A percentile compares a stretch with the other conserved stretches of the same genome.
phyloP scores from a whole-genome alignment of 1,284 basidiomycete species.

The Phellopilus nigrolimitatus region DNA sequence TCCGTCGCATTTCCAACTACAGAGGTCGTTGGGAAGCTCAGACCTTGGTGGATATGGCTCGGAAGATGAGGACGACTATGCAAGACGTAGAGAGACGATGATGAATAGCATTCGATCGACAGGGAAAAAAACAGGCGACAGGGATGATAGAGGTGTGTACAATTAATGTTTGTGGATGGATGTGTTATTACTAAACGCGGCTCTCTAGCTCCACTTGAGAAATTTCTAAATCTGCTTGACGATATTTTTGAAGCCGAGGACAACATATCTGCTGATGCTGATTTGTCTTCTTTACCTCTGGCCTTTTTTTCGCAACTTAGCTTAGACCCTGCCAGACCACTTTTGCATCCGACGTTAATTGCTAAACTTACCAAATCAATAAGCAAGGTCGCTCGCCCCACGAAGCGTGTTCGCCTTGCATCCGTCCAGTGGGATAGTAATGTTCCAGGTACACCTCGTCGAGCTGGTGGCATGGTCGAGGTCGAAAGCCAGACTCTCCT shows the following conservation, averaged over 20 bases:
- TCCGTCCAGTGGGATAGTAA: conserved; percentile 36
- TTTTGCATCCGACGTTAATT: conserved; percentile 55
- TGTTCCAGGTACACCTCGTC: conserved; percentile 36
- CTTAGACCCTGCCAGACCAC: conserved; percentile 50
- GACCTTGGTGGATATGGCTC: conserved; percentile 60
- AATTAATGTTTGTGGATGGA: conserved; percentile 2
- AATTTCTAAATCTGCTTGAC: conserved; percentile 67
- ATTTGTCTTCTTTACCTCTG: conserved; percentile 47
- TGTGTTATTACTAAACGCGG: conserved; percentile 13
- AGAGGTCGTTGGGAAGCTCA: conserved; percentile 31
- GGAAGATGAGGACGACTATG: conserved; percentile 41
- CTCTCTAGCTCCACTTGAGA: conserved; percentile 62
- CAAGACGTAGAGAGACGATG: conserved; percentile 25
- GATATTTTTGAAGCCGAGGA: conserved; percentile 91
- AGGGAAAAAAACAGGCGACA: conserved; percentile 59
- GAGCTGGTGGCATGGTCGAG: conserved; percentile 55
- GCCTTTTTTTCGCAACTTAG: conserved; percentile 68
- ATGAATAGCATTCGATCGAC: conserved; percentile 42
- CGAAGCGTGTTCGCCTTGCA: conserved; percentile 50
- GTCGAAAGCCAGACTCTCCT: conserved; percentile 57
- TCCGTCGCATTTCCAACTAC: conserved; percentile 34
- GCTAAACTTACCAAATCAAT: conserved; percentile 68
- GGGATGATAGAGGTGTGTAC: conserved; percentile 68
- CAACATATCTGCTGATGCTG: conserved; percentile 60
- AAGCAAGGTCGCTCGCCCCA: conserved; percentile 56